Evolutionary conservation across 2,329 filamentous ascomycete genomes (phyloP).

Genomic region (Calonectria pseudoturangicola): DNA sequence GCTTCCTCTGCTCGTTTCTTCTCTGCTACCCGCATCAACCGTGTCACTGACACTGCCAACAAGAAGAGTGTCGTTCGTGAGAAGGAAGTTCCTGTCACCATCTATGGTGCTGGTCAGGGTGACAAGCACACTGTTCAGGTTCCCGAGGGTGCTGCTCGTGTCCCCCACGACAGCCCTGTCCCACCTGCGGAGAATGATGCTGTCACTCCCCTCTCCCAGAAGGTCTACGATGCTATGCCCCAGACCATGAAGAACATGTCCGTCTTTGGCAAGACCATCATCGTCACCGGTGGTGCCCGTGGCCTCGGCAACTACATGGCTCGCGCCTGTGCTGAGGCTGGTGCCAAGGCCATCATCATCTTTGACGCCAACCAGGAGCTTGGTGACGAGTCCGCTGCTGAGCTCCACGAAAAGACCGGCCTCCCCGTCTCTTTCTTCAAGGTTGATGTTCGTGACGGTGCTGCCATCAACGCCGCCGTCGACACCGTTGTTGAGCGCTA

Average conservation of each 20-base stretch:
- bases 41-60: constrained; percentile 62
- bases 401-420: constrained; percentile 83
- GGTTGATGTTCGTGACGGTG: constrained; percentile 84
- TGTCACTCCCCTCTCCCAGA: constrained; percentile 71
- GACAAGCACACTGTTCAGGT: constrained; percentile 76
- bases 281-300: constrained; percentile 84
- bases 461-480: constrained; percentile 81
- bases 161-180: constrained; percentile 64
- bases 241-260: constrained; percentile 82
- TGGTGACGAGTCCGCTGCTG: constrained; percentile 80
- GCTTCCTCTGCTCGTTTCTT: constrained; percentile 57
- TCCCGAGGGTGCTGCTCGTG: constrained; percentile 62
- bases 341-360: constrained; percentile 83
- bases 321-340: constrained; percentile 84
- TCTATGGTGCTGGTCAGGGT: constrained; percentile 69
- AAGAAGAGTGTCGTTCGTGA: constrained; percentile 74
- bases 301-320: constrained; percentile 88
- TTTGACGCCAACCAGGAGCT: constrained; percentile 86
- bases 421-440: constrained; percentile 86
- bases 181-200: constrained; percentile 66
- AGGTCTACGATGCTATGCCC: constrained; percentile 74
- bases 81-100: constrained; percentile 74
- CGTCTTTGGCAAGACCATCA: constrained; percentile 81
- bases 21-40: constrained; percentile 56
- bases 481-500: constrained; percentile 79